phyloP scores from a whole-genome alignment of 2,329 filamentous ascomycete genomes.

The Hymenoscyphus linearis region DNA sequence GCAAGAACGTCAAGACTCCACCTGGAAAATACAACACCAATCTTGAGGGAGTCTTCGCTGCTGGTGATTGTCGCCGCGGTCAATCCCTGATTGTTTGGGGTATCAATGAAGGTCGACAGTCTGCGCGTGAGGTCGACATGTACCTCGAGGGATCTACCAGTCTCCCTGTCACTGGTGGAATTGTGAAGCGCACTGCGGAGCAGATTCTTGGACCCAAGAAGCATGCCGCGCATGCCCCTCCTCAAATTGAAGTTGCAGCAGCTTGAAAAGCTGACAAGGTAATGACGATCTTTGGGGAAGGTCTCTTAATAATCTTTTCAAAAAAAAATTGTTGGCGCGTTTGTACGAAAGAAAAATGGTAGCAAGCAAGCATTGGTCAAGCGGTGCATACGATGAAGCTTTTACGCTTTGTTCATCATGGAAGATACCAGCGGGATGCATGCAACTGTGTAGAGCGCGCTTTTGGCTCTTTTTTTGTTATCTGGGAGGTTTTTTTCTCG shows the following conservation, averaged over 20 bases:
- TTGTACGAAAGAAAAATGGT: neutral
- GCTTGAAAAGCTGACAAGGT: neutral
- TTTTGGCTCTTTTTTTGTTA: neutral
- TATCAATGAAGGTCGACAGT: constrained; percentile 94
- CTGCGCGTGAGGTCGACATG: constrained; percentile 84
- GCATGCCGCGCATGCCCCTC: constrained; percentile 22
- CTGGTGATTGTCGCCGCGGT: constrained; percentile 89
- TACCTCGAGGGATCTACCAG: constrained; percentile 76
- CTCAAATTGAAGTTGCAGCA: constrained; percentile 22
- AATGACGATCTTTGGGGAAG: neutral
- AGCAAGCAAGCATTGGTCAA: neutral
- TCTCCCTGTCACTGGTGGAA: constrained; percentile 87
- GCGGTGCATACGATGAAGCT: neutral
- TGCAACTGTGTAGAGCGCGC: neutral
- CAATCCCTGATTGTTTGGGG: constrained; percentile 97
- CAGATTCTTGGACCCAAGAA: constrained; percentile 48
- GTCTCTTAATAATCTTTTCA: neutral
- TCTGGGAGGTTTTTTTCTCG: neutral
- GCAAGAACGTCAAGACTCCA: constrained; percentile 95
- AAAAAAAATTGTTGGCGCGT: neutral
- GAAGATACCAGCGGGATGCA: neutral
- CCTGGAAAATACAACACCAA: constrained; percentile 86
- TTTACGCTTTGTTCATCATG: neutral
- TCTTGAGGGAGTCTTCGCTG: constrained; percentile 82
- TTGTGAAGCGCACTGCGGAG: constrained; percentile 76